Base-by-base conservation (phyloP, 495 filamentous ascomycete species). In the Aeminium ludgeri region DNA sequence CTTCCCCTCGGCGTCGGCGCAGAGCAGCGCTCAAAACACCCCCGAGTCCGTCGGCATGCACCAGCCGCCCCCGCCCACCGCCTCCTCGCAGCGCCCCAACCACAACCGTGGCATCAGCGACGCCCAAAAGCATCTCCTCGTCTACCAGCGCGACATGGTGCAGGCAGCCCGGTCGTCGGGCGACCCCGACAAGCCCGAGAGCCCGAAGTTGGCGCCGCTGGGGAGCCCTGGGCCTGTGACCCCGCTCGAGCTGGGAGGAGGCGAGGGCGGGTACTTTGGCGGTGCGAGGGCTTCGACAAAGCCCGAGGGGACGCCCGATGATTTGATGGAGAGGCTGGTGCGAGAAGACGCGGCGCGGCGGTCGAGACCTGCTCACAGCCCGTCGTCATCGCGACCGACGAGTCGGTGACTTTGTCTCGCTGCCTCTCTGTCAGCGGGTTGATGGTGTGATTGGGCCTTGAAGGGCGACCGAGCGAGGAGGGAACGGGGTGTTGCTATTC, bases 211-310 rank as follows among this genome's bases (percentile, higher is more conserved):
- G 36, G 42, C 41, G 31, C 59, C 59, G 10, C 31, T 55, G 20
- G 59, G 54, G 10, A 62, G 59, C 32, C 59, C 59, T 0, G 58
- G 58, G 16, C 55, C 56, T 0, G 59, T 62, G n/a, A 62, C 59
- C 7, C 59, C 59, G 15, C 39, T 62, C 32, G 55, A 57, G 42
- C 53, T 62, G 18, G 59, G 57, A 36, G 34, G 43, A 7, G 52
- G 42, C 1, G 56, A 51, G 12, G 57, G 51, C n/a, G 54, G 52
- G 25, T 59, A 60, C 49, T 42, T 59, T 17, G 47, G 51, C 8
- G 54, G 52, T 7, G 36, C 42, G 15, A 30, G 40, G 39, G 38
- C 27, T 28, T 8, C 40, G 2, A 31, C 47, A 6, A 7, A 29
- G 19, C 19, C 42, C 12, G 25, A 16, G n/a, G 29, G 29, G 27